Evolutionary conservation across 2,329 filamentous ascomycete genomes (phyloP), one percentile per base, ranked within the genome.

Genomic region (Knufia fluminis): DNA sequence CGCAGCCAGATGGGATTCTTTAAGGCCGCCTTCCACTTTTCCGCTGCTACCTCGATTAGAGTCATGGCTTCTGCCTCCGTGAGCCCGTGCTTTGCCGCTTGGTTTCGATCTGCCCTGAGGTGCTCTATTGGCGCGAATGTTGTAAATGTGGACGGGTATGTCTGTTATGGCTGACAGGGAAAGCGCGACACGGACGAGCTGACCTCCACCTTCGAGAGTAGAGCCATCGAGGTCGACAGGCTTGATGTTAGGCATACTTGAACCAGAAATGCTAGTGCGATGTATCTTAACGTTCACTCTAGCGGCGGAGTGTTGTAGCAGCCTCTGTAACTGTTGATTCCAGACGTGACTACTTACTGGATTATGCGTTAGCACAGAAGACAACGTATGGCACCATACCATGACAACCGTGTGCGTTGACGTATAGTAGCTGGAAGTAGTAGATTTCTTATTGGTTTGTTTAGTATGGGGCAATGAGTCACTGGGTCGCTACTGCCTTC

Each of bases 141-240:
- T 62, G 36, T 65, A 66, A 54, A 82, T 73, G 20, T 64, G 65
- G 44, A 82, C 63, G 1, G 77, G 69, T 1, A 62, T 70, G 19
- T 61, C 61, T 4, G 73, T 77, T 14, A 82, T 66, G 3, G 74
- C 72, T 1, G 78, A 75, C 2, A 82, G 63, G 12, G 72, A 71
- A 7, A 80, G 57, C 2, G 77, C 75, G 46, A 77, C 71, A 19
- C 79, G 76, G 38, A 81, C 66, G 2, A 82, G 68, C 61, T 82
- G 79, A 12, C 79, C 79, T 22, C 79, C 79, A 33, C 78, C 79
- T 70, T 82, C 78, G 17, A 81, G 72, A 2, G 71, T 78, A 16
- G 71, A 71, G 42, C 79, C 78, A 59, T 78, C 71, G 9, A 81
- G 62, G 44, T 66, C 59, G 22, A 74, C 28, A 4, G 45, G 45